Evolutionary conservation across 257 asterid genomes (phyloP).

Genomic region (Linderniella brevidens): DNA sequence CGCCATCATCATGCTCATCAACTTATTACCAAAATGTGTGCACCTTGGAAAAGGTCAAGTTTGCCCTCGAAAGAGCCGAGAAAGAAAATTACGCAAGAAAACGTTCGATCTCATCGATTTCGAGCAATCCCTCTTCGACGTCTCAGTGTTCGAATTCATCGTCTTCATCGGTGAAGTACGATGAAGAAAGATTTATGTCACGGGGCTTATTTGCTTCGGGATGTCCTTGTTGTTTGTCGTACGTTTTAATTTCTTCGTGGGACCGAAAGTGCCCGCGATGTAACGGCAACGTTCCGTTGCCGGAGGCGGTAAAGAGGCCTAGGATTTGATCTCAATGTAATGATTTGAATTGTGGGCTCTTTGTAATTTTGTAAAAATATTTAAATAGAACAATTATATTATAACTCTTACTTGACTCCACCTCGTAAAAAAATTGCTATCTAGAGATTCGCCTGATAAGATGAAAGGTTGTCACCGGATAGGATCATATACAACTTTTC

Average conservation of each 20-base stretch:
- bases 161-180: constrained; percentile 32
- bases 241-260: constrained; percentile 35
- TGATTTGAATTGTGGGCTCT: constrained; percentile 19
- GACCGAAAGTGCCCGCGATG: constrained; percentile 73
- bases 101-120: constrained; percentile 24
- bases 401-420: no score
- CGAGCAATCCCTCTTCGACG: constrained; percentile 29
- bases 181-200: constrained; percentile 24
- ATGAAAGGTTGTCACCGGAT: no score
- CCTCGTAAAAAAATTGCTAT: no score
- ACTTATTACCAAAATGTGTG: constrained; percentile 37
- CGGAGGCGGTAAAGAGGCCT: constrained; percentile 34
- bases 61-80: constrained; percentile 68
- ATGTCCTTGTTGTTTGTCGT: constrained; percentile 58
- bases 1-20: constrained; percentile 16
- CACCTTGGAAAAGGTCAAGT: constrained; percentile 80
- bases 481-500: no score
- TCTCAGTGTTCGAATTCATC: constrained; percentile 46
- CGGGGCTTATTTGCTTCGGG: constrained; percentile 50
- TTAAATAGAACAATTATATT: no score
- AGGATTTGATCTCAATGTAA: constrained; percentile 56
- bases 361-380: neutral
- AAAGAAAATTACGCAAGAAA: constrained; percentile 33
- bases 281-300: constrained; percentile 31
- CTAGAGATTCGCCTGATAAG: no score